These are phyloP conservation scores for Neofusicoccum ribis DNA, from an alignment of 2,329 filamentous ascomycete genomes.

Conservation along the genomic window DNA sequence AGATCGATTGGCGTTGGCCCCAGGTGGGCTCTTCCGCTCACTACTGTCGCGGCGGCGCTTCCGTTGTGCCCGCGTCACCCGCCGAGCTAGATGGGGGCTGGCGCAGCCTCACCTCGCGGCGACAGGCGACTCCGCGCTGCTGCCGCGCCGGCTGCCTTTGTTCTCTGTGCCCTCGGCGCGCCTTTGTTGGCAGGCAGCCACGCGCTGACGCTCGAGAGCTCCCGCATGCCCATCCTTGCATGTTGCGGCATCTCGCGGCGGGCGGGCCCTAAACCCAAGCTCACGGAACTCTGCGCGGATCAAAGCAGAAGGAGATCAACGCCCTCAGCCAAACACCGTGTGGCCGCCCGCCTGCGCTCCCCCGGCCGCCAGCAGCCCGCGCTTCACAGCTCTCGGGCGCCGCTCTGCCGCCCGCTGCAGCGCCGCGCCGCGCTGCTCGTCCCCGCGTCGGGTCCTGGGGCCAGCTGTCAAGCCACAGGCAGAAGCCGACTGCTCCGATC, in stretches of 20 bases:
- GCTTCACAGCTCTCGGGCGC: neutral
- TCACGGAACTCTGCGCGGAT: slow-evolving; percentile 13
- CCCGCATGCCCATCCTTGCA: slow-evolving; percentile 12
- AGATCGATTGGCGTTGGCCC: slow-evolving; percentile 13
- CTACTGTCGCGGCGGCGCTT: neutral
- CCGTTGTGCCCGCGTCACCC: neutral
- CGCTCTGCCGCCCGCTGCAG: neutral
- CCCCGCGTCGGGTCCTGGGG: neutral
- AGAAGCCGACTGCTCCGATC: neutral
- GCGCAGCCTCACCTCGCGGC: neutral
- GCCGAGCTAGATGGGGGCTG: slow-evolving; percentile 1
- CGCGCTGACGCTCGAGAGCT: slow-evolving; percentile 12
- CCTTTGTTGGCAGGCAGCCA: slow-evolving; percentile 16
- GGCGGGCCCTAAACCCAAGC: slow-evolving; percentile 4
- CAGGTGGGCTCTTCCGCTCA: slow-evolving; percentile 3
- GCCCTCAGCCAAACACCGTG: neutral
- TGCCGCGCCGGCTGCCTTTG: neutral
- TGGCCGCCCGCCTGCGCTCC: neutral
- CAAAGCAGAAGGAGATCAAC: slow-evolving; percentile 14
- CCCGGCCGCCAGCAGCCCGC: neutral
- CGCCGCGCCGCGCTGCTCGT: neutral
- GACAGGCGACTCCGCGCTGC: too few species aligned
- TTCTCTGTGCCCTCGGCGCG: neutral
- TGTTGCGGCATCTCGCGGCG: slow-evolving; percentile 11
- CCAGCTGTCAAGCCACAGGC: neutral